phyloP scores from a whole-genome alignment of 2,329 filamentous ascomycete genomes.

The Aspergillus oerlinghausenensis region DNA sequence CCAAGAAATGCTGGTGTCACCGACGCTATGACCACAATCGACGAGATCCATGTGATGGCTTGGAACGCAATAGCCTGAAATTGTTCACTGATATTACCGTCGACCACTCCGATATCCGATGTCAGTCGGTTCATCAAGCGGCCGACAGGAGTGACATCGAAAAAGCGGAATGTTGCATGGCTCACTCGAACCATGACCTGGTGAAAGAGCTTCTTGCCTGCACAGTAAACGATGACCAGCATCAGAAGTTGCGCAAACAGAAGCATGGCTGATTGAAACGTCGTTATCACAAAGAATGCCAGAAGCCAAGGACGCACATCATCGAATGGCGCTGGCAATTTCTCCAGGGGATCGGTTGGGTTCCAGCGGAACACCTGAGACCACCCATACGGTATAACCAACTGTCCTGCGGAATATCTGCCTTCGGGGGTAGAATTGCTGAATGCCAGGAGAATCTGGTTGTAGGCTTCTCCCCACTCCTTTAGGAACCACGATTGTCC shows the following conservation, averaged over 20 bases:
- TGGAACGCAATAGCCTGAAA: slow-evolving; percentile 68
- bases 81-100: slow-evolving; percentile 75
- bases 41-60: slow-evolving; percentile 65
- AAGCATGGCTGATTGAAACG: slow-evolving; percentile 56
- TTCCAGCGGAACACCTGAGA: slow-evolving; percentile 12
- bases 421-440: slow-evolving; percentile 13
- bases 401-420: slow-evolving; percentile 1
- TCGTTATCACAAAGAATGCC: slow-evolving; percentile 63
- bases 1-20: slow-evolving; percentile 72
- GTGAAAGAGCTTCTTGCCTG: slow-evolving; percentile 70
- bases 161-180: slow-evolving; percentile 80
- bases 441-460: slow-evolving; percentile 20
- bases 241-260: slow-evolving; percentile 62
- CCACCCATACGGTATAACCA: slow-evolving; percentile 4
- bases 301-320: slow-evolving; percentile 71
- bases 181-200: slow-evolving; percentile 69
- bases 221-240: slow-evolving; percentile 72
- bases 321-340: slow-evolving; percentile 61
- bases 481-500: slow-evolving; percentile 77
- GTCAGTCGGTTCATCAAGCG: slow-evolving; percentile 89
- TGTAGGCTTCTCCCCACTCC: slow-evolving; percentile 76
- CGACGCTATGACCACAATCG: slow-evolving; percentile 71
- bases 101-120: slow-evolving; percentile 82
- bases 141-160: slow-evolving; percentile 84
- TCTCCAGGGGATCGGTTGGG: slow-evolving; percentile 30